Conservation (phyloP, 208 protist species). For the Trypanosoma congolense region DNA sequence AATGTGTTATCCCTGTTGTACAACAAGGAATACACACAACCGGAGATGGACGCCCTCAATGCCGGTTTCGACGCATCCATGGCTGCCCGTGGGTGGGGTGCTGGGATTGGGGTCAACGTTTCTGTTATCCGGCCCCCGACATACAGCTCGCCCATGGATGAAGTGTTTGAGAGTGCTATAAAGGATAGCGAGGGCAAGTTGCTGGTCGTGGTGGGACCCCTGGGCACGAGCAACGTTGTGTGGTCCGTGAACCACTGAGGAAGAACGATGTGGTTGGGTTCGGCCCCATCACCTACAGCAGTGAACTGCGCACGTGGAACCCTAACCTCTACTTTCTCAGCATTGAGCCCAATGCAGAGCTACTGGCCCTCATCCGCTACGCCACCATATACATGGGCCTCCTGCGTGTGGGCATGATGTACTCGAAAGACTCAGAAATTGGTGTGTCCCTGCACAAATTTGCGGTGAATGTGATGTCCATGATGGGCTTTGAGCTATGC, state of each 20-base stretch:
- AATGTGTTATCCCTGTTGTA: background rate
- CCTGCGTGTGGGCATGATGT: constrained; percentile 2
- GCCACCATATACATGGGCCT: background rate
- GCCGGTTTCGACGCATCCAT: background rate
- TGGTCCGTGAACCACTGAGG: background rate
- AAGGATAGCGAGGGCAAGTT: background rate
- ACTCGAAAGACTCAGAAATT: background rate
- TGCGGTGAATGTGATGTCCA: background rate
- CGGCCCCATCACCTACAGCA: background rate
- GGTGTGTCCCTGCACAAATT: background rate
- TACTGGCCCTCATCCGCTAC: constrained; percentile 3
- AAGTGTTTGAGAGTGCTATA: background rate
- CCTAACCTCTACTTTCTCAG: background rate
- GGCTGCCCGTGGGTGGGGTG: background rate
- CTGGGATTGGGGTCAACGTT: background rate
- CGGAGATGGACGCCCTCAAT: background rate
- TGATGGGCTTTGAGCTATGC: background rate
- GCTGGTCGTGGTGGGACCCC: background rate
- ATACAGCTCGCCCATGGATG: background rate
- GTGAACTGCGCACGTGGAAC: background rate
- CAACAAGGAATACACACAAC: background rate
- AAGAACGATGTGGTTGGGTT: constrained; percentile 6
- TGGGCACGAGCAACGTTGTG: background rate
- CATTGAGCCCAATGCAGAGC: background rate
- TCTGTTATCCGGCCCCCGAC: background rate